Evolutionary conservation across 345 rosid species (phyloP), one percentile per base, ranked within the genome.

Genomic region (Rhizophora mangle): DNA sequence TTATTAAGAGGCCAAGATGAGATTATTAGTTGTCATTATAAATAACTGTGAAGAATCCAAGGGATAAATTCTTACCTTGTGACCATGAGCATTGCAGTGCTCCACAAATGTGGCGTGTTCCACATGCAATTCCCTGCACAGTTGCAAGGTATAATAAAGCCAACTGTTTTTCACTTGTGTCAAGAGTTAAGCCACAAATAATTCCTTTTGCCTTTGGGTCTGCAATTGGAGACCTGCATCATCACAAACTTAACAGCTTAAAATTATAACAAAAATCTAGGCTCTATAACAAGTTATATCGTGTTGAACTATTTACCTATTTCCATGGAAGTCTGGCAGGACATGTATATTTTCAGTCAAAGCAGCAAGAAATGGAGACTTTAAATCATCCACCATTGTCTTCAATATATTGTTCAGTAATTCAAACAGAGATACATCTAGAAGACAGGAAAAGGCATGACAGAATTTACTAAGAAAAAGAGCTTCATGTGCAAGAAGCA

Each of bases 291-390:
- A 53, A 27, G 60, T 30, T 29, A 30, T 30, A 37, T 55, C 57
- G 55, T 24, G 6, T 22, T 43, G 32, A 58, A 55, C 53, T 31
- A 68, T 64, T 69, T 73, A 91, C 97, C 97, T 91, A 80, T 94
- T 94, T 71, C 97, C 98, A 49, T 94, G 98, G 69, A 89, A 94
- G 76, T 94, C 96, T 0, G 92, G 98, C 73, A 94, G 92, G 51
- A 94, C 74, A 68, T 94, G 98, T 63, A 78, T 65, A 62, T 86
- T 87, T 80, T 89, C 81, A 56, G 96, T 89, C 82, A 94, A 82
- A 59, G 96, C 89, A 78, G 96, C 87, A 75, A 89, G 77, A 81
- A 94, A 94, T 56, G 97, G 96, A 77, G 83, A 78, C 64, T 85
- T 80, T 24, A 49, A 75, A 8, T 88, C 93, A 65, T 75, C 76